These are phyloP conservation scores for Backusella psychrophila DNA, from an alignment of 192 early-diverging fungal genomes.

Conservation along the genomic window DNA sequence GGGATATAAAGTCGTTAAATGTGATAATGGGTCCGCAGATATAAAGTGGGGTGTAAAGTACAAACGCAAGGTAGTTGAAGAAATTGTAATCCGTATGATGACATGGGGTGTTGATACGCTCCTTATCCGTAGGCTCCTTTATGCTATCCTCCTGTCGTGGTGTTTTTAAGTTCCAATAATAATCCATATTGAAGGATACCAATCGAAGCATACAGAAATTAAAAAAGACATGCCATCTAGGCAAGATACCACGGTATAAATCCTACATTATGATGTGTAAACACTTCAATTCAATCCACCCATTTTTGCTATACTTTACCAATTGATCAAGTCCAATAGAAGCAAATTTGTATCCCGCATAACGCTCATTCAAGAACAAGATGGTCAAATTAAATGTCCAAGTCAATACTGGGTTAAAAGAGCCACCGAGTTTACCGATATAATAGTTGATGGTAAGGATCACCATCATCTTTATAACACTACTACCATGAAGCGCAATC, in stretches of 20 bases:
- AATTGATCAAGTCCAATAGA: not conserved
- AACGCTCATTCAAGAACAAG: slow-evolving; percentile 78
- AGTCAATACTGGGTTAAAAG: slow-evolving; percentile 59
- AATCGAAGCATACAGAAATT: slow-evolving; percentile 88
- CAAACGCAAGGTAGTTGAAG: slow-evolving; percentile 74
- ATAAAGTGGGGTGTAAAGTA: slow-evolving; percentile 90
- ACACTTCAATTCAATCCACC: not conserved
- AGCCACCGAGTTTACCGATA: slow-evolving; percentile 53
- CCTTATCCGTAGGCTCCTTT: slow-evolving; percentile 45
- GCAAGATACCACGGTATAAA: slow-evolving; percentile 61
- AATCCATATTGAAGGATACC: slow-evolving; percentile 93
- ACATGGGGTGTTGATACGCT: slow-evolving; percentile 56
- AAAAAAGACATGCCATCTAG: slow-evolving; percentile 87
- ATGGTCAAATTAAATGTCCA: slow-evolving; percentile 83
- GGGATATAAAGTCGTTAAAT: slow-evolving; percentile 89
- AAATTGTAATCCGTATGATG: slow-evolving; percentile 71
- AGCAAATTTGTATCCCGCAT: slow-evolving; percentile 71
- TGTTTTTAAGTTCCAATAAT: slow-evolving; percentile 66
- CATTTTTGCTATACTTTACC: not conserved
- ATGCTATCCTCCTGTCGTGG: slow-evolving; percentile 16
- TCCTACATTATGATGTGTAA: slow-evolving; percentile 43
- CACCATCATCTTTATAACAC: slow-evolving; percentile 69
- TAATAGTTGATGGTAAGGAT: slow-evolving; percentile 66
- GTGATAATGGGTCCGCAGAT: slow-evolving; percentile 94
- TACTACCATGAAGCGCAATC: slow-evolving; percentile 66